These are phyloP conservation scores for Paramecium caudatum DNA, from an alignment of 73 alveolate species.

Conservation along the genomic window DNA sequence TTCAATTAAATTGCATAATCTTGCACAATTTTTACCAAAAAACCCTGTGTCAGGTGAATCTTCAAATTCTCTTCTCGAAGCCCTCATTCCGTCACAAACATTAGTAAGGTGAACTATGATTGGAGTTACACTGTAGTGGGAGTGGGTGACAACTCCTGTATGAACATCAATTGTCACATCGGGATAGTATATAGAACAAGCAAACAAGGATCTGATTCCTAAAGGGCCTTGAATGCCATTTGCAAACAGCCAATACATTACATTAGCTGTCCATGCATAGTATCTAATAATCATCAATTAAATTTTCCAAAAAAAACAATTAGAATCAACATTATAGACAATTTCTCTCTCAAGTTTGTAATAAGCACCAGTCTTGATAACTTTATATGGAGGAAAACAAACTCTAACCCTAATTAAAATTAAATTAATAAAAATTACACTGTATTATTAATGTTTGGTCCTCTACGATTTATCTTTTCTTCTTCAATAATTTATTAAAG, in stretches of 20 bases:
- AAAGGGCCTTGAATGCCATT: constrained; percentile 45
- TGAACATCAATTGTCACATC: constrained; percentile 9
- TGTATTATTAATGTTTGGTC: neutral
- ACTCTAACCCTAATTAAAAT: neutral
- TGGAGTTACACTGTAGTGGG: constrained; percentile 20
- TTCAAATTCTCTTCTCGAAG: constrained; percentile 81
- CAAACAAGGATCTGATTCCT: constrained; percentile 46
- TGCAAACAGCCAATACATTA: constrained; percentile 30
- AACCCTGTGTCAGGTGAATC: constrained; percentile 83
- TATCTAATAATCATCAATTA: neutral
- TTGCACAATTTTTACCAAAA: constrained; percentile 76
- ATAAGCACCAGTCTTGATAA: neutral
- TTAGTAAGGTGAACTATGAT: neutral
- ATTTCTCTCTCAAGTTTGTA: neutral
- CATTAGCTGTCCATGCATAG: constrained; percentile 43
- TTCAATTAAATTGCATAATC: constrained; percentile 78
- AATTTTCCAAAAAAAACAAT: neutral
- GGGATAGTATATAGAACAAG: too few species aligned
- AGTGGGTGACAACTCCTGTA: constrained; percentile 39
- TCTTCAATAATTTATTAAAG: neutral
- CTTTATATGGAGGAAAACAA: constrained; percentile 48
- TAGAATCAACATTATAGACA: neutral
- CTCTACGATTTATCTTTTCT: neutral
- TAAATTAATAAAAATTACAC: neutral
- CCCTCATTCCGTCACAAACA: constrained; percentile 72